Evolutionary conservation across 257 asterid species (phyloP), one percentile per base, ranked within the genome.

Genomic region (Parsonsia alboflavescens): DNA sequence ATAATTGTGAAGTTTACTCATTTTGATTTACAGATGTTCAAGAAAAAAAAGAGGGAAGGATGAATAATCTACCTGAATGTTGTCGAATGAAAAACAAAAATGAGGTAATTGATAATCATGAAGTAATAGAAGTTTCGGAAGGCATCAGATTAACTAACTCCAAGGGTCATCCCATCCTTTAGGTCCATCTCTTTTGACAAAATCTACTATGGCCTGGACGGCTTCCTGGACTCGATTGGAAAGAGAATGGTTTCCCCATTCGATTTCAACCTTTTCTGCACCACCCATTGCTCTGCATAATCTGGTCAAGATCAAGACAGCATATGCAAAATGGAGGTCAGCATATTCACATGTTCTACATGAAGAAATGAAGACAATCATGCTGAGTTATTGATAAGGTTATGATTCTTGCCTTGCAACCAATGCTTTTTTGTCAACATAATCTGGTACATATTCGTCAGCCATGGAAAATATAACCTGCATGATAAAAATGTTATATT

Each of bases 381-480:
- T 36, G 68, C 7, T 68, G 24, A 57, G 30, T 4, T 1, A 13
- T 26, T 41, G 46, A 49, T 71, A 73, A 11, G 52, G 83, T 67
- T 81, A 48, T 3, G 19, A 11, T 77, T 71, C 91, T 84, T 90
- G 80, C 98, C 97, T 92, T 19, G 85, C 80, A 2, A 94, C 95
- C 42, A 94, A 83, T 10, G 96, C 86, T 86, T 84, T 90, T 89
- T 94, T 94, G 96, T 90, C 98, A 45, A 94, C 98, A 19, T 94
- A 92, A 64, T 88, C 96, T 0, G 98, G 99, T 45, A 94, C 89
- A 49, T 87, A 85, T 75, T 94, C 98, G 12, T 94, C 99, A 4
- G 78, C 93, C 99, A 94, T 90, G 79, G 99, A 94, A 75, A 94
- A 94, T 78, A 92, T 92, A 74, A 94, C 87, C 99, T 92, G 76